phyloP scores from a whole-genome alignment of 352 stramenopile species.

The Phytophthora sp. region DNA sequence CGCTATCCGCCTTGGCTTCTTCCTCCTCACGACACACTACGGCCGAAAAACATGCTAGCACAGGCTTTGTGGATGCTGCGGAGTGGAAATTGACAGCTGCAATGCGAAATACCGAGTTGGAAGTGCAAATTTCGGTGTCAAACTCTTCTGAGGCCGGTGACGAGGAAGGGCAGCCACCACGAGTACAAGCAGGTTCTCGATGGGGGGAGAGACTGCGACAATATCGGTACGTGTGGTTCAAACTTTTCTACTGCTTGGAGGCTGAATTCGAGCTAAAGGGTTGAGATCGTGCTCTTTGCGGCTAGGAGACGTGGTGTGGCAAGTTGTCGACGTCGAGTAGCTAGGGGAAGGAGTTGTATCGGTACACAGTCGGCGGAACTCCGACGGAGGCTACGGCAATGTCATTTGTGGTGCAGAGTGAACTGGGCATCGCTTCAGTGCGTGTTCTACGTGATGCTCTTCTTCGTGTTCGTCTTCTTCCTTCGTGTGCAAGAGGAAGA shows the following conservation, averaged over 20 bases:
- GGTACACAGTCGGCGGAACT: conserved; percentile 8
- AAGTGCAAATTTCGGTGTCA: conserved; percentile 18
- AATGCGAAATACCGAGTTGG: conserved; percentile 6
- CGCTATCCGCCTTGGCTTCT: conserved; percentile 34
- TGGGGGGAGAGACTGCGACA: conserved; percentile 16
- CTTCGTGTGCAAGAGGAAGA: conserved; percentile 67
- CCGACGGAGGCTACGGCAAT: conserved; percentile 34
- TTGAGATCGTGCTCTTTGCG: background rate
- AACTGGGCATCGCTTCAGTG: conserved; percentile 64
- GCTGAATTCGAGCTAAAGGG: conserved; percentile 6
- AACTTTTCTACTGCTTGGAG: background rate
- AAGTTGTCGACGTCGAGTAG: conserved; percentile 13
- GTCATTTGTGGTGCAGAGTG: conserved; percentile 59
- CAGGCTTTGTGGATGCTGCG: conserved; percentile 12
- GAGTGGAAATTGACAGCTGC: conserved; percentile 18
- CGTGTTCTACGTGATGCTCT: conserved; percentile 67
- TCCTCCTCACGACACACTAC: conserved; percentile 5
- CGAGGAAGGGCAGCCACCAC: conserved; percentile 2
- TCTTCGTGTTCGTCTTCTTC: conserved; percentile 68
- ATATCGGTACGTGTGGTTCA: conserved; percentile 21
- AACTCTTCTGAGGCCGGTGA: background rate
- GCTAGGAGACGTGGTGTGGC: conserved; percentile 15
- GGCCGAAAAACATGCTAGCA: background rate
- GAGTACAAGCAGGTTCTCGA: background rate
- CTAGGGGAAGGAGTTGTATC: background rate